These are phyloP conservation scores for Ustilago crameri DNA, from an alignment of 1,284 basidiomycete genomes.

Conservation along the genomic window DNA sequence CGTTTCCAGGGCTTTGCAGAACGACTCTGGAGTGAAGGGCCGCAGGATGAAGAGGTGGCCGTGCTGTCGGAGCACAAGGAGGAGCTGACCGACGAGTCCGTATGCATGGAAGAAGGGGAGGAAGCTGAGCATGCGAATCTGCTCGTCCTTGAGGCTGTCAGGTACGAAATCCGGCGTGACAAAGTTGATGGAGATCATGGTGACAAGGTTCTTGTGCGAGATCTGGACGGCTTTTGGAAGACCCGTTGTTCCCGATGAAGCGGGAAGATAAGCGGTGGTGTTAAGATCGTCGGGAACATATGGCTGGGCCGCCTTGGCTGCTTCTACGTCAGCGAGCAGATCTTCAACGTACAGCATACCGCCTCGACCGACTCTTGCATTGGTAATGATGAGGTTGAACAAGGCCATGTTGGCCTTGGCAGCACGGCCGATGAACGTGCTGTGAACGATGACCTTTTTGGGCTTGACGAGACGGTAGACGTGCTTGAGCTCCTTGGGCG, in stretches of 20 bases:
- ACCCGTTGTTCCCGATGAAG: constrained; percentile 45
- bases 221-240: constrained; percentile 51
- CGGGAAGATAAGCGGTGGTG: constrained; percentile 37
- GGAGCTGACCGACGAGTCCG: constrained; percentile 32
- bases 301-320: constrained; percentile 5
- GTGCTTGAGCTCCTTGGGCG: constrained; percentile 39
- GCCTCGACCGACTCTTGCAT: constrained; percentile 21
- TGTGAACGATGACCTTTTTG: constrained; percentile 39
- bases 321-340: constrained; percentile 14
- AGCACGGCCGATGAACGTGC: constrained; percentile 17
- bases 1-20: constrained; percentile 28
- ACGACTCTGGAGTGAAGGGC: constrained; percentile 32
- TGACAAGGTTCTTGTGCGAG: constrained; percentile 41
- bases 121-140: constrained; percentile 29
- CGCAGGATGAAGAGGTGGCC: constrained; percentile 29
- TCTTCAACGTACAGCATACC: constrained; percentile 25
- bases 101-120: constrained; percentile 55
- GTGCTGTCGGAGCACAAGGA: constrained; percentile 14
- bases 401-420: constrained; percentile 24
- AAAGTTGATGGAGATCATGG: constrained; percentile 40
- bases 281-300: constrained; percentile 16
- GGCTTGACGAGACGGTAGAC: constrained; percentile 36
- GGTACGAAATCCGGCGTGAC: constrained; percentile 27
- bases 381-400: constrained; percentile 28
- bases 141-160: neutral